These are phyloP conservation scores for Pythium plurisporium DNA, from an alignment of 352 stramenopile species.

Conservation along the genomic window DNA sequence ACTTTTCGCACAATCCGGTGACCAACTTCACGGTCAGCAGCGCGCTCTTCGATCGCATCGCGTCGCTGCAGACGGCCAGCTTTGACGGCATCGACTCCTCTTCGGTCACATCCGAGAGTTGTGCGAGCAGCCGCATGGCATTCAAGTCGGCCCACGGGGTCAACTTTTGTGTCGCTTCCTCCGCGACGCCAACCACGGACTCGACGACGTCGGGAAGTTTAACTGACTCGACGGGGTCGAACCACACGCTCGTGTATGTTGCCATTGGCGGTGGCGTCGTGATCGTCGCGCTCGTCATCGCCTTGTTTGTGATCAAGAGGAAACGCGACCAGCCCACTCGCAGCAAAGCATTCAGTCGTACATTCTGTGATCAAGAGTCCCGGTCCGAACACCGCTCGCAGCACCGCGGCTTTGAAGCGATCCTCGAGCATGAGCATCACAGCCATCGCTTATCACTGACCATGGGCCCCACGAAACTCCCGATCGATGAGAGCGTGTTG, in stretches of 20 bases:
- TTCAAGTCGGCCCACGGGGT: not conserved
- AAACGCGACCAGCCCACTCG: not conserved
- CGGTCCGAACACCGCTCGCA: not conserved
- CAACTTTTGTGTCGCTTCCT: not conserved
- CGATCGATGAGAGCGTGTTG: too few relatives aligned
- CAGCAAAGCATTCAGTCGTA: not conserved
- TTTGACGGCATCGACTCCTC: not conserved
- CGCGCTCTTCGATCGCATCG: not conserved
- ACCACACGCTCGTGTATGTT: not conserved
- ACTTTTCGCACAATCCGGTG: conserved; percentile 2
- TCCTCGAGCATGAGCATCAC: too few relatives aligned
- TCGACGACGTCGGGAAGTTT: not conserved
- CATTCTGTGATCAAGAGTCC: not conserved
- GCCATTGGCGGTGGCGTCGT: not conserved
- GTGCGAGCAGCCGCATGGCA: not conserved
- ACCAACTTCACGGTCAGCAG: not conserved
- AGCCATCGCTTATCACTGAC: too few relatives aligned
- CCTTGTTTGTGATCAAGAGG: not conserved
- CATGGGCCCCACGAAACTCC: too few relatives aligned
- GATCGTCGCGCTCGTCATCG: not conserved
- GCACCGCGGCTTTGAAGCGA: too few relatives aligned
- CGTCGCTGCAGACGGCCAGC: not conserved
- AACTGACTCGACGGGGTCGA: not conserved
- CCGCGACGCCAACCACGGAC: not conserved
- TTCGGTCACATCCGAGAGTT: not conserved